These are phyloP conservation scores for Chytriomyces sp. DNA, from an alignment of 192 early-diverging fungal genomes.

Conservation along the genomic window DNA sequence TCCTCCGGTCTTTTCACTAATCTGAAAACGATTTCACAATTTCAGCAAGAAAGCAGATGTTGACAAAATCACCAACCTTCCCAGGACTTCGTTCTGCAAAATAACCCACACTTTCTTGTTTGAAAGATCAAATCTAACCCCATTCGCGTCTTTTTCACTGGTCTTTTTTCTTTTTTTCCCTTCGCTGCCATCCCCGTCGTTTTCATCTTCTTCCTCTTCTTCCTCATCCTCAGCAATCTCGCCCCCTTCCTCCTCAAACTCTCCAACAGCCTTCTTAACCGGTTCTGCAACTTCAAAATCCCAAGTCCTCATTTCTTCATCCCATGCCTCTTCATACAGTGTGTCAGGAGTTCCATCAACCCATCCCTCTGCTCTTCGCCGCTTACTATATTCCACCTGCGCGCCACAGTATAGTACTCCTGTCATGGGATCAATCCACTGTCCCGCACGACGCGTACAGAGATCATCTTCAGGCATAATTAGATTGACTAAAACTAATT, in stretches of 20 bases:
- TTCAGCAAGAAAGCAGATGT: neutral
- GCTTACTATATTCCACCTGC: slow-evolving; percentile 49
- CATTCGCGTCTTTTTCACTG: slow-evolving; percentile 3
- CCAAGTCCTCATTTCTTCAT: slow-evolving; percentile 36
- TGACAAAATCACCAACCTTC: slow-evolving; percentile 30
- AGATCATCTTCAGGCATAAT: slow-evolving; percentile 47
- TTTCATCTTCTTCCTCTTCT: slow-evolving; percentile 39
- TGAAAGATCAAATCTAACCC: slow-evolving; percentile 21
- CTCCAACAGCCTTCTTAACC: slow-evolving; percentile 37
- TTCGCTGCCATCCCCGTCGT: slow-evolving; percentile 34
- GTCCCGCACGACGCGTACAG: slow-evolving; percentile 32
- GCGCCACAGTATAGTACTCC: slow-evolving; percentile 49
- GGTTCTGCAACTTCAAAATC: slow-evolving; percentile 24
- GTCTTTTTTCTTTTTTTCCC: slow-evolving; percentile 8
- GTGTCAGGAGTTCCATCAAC: slow-evolving; percentile 34
- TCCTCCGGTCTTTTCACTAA: slow-evolving; percentile 57
- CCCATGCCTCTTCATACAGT: slow-evolving; percentile 22
- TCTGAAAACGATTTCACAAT: slow-evolving; percentile 17
- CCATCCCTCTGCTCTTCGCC: slow-evolving; percentile 44
- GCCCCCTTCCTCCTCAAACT: slow-evolving; percentile 32
- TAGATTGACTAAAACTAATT: slow-evolving; percentile 43
- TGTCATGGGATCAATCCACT: slow-evolving; percentile 52
- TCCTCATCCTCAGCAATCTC: slow-evolving; percentile 25
- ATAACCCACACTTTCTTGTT: slow-evolving; percentile 50
- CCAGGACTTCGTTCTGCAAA: slow-evolving; percentile 49